Conservation (phyloP, 495 filamentous ascomycete species). For the Xylaria sp. region DNA sequence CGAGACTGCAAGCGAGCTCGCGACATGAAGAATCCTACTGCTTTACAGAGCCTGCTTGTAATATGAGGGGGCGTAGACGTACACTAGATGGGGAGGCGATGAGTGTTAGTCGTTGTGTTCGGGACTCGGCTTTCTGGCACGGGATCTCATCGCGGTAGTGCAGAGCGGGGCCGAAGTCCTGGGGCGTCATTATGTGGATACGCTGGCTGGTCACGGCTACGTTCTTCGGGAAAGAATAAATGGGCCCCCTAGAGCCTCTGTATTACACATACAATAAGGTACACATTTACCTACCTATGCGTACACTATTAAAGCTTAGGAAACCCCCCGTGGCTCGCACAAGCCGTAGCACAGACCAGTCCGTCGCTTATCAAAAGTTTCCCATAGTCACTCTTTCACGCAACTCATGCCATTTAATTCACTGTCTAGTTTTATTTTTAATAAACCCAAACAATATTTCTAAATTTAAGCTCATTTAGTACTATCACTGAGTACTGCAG, state of each 20-base stretch:
- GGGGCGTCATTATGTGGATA: not conserved
- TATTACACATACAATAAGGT: no score
- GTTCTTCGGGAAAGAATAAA: slow-evolving; percentile 38
- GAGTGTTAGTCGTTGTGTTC: not conserved
- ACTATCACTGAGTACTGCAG: no score
- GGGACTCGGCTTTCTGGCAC: slow-evolving; percentile 5
- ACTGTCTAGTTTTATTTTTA: not conserved
- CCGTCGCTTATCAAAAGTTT: not conserved
- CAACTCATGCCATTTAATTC: not conserved
- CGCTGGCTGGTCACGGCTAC: slow-evolving; percentile 41
- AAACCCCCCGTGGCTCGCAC: no score
- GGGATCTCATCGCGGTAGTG: slow-evolving; percentile 33
- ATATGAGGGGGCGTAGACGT: not conserved
- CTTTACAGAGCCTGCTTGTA: not conserved
- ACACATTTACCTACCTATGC: no score
- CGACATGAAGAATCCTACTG: not conserved
- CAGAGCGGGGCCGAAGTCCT: slow-evolving; percentile 46
- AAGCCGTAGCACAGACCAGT: not conserved
- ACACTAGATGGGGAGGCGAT: slow-evolving; percentile 1
- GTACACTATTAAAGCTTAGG: no score
- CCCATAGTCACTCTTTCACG: no score
- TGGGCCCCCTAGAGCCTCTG: not conserved
- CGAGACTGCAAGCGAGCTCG: not conserved
- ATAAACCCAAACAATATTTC: no score
- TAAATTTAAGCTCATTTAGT: not conserved